Percentiles rank a stretch among this genome's conserved stretches.
Conservation (phyloP, 2,329 filamentous ascomycete genomes). For the Fusarium metavorans region DNA sequence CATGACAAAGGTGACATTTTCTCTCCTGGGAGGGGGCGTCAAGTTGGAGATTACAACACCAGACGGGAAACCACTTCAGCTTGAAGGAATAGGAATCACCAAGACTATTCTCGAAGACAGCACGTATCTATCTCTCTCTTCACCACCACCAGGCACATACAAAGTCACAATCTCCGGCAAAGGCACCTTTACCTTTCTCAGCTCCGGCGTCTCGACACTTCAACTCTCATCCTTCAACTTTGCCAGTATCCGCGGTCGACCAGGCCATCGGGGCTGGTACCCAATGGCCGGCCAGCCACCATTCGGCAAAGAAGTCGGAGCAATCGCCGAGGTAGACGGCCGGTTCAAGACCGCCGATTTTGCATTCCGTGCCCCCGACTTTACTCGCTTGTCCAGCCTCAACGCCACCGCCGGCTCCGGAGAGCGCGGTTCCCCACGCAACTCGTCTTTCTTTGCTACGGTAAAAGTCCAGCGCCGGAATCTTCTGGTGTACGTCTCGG, state of each 20-base stretch:
- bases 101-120: neutral
- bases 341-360: neutral
- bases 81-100: neutral
- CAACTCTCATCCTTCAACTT: conserved; percentile 1
- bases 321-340: neutral
- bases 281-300: neutral
- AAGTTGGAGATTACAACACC: neutral
- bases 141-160: neutral
- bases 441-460: neutral
- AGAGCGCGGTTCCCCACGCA: neutral
- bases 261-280: neutral
- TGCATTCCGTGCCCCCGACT: neutral
- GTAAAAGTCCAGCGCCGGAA: neutral
- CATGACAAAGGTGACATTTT: neutral
- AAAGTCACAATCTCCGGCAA: neutral
- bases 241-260: neutral
- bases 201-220: neutral
- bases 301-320: neutral
- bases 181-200: neutral
- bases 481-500: neutral
- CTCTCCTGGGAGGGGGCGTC: neutral
- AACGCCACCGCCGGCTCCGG: neutral
- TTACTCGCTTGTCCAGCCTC: neutral
- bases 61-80: neutral
- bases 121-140: neutral